A percentile compares a stretch with the other conserved stretches of the same genome.
phyloP scores from a whole-genome alignment of 1,284 basidiomycete genomes.

The Cryptococcus hybrid region DNA sequence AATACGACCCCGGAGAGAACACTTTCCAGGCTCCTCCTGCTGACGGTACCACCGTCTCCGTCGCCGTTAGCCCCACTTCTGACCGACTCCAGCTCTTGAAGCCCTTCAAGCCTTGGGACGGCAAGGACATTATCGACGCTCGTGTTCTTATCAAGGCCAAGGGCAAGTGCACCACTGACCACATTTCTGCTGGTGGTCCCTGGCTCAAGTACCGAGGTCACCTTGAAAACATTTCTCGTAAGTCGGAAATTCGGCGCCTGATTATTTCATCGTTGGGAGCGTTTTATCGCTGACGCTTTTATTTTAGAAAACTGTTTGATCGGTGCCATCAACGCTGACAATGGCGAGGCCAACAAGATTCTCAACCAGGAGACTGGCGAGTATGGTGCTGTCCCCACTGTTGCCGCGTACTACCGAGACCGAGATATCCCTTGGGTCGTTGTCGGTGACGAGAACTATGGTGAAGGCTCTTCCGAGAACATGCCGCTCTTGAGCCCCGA shows the following conservation, averaged over 20 bases:
- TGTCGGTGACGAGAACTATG: slow-evolving; percentile 90
- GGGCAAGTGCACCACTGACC: slow-evolving; percentile 90
- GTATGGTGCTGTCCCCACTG: slow-evolving; percentile 80
- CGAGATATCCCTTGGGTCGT: slow-evolving; percentile 93
- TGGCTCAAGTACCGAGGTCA: slow-evolving; percentile 99
- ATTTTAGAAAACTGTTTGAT: slow-evolving; percentile 90
- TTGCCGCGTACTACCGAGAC: slow-evolving; percentile 85
- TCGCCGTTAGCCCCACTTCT: slow-evolving; percentile 82
- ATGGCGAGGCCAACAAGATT: slow-evolving; percentile 93
- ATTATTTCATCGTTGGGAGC: slow-evolving; percentile 2
- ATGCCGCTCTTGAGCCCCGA: slow-evolving; percentile 95
- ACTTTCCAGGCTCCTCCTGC: slow-evolving; percentile 94
- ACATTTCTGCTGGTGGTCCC: slow-evolving; percentile 70
- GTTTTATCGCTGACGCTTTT: slow-evolving; percentile 56
- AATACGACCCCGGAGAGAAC: slow-evolving; percentile 96
- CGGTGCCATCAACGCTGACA: slow-evolving; percentile 93
- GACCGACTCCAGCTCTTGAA: slow-evolving; percentile 93
- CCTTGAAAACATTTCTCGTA: slow-evolving; percentile 95
- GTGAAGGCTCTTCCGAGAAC: slow-evolving; percentile 94
- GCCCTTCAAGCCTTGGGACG: slow-evolving; percentile 91
- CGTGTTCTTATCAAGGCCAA: slow-evolving; percentile 96
- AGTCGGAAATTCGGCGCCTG: slow-evolving; percentile 27
- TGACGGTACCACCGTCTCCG: slow-evolving; percentile 78
- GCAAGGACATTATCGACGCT: slow-evolving; percentile 83
- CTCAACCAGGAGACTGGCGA: slow-evolving; percentile 88